Conservation (phyloP, 345 rosid genomes). For the Eucalyptus sp. region DNA sequence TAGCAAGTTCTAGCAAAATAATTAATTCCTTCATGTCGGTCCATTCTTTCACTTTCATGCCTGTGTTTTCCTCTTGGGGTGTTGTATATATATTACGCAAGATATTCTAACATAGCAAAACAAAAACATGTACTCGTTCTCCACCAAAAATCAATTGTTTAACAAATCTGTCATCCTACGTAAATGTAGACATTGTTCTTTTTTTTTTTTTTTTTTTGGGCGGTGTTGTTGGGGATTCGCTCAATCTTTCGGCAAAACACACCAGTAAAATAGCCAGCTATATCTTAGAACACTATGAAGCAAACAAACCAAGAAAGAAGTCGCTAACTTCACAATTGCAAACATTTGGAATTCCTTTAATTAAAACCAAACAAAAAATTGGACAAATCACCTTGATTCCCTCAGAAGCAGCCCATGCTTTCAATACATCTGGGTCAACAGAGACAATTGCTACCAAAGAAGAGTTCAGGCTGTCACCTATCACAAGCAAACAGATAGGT, state of each 20-base stretch:
- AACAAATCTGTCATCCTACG: neutral
- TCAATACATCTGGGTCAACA: conserved; percentile 69
- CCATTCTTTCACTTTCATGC: neutral
- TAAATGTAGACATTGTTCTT: neutral
- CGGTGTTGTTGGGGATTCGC: neutral
- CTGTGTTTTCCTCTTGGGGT: neutral
- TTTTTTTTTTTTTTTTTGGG: no score
- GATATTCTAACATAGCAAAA: neutral
- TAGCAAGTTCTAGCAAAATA: neutral
- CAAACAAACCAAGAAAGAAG: neutral
- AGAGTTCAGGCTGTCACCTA: conserved; percentile 96
- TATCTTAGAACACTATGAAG: neutral
- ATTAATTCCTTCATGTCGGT: neutral
- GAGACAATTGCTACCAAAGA: conserved; percentile 77
- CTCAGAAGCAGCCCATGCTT: conserved; percentile 79
- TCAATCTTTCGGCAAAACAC: neutral
- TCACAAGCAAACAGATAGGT: neutral
- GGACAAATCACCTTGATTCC: conserved; percentile 55
- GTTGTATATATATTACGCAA: neutral
- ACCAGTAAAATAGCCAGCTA: neutral
- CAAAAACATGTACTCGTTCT: neutral
- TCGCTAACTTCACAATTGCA: neutral
- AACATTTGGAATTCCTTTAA: neutral
- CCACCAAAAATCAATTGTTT: neutral
- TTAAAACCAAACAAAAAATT: neutral